Evolutionary conservation across 2,329 filamentous ascomycete species (phyloP).

Genomic region (Phialophora chinensis): DNA sequence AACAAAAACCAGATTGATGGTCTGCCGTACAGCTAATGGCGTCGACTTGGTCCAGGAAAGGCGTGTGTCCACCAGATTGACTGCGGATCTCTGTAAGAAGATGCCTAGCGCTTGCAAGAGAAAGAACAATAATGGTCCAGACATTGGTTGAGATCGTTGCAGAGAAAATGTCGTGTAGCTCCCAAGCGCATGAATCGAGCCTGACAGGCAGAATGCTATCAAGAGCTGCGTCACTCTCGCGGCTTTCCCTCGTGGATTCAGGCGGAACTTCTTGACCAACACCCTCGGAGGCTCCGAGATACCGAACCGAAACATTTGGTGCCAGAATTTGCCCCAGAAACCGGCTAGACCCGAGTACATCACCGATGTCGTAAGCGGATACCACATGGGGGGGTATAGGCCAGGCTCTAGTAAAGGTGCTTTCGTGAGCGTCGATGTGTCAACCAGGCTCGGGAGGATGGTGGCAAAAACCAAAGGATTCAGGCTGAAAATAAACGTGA

Average conservation of each 20-base stretch:
- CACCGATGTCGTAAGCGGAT: conserved; percentile 49
- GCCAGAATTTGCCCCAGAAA: conserved; percentile 88
- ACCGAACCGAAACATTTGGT: conserved; percentile 81
- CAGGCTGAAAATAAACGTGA: conserved; percentile 66
- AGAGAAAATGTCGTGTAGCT: conserved; percentile 68
- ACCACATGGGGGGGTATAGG: conserved; percentile 67
- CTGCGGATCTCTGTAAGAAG: conserved; percentile 60
- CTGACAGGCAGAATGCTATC: conserved; percentile 70
- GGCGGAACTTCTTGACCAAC: conserved; percentile 27
- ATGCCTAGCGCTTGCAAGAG: conserved; percentile 71
- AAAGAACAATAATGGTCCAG: conserved; percentile 71
- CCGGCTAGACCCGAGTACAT: conserved; percentile 73
- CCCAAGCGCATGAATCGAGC: conserved; percentile 72
- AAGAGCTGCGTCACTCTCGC: conserved; percentile 52
- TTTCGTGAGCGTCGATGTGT: conserved; percentile 53
- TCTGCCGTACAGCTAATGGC: conserved; percentile 56
- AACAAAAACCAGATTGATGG: conserved; percentile 67
- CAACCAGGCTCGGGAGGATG: conserved; percentile 57
- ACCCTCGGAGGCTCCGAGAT: conserved; percentile 45
- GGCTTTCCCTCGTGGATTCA: conserved; percentile 26
- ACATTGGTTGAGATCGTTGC: conserved; percentile 59
- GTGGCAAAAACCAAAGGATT: conserved; percentile 66
- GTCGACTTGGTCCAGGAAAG: conserved; percentile 47
- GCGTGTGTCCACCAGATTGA: conserved; percentile 36
- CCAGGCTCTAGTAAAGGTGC: conserved; percentile 66